Evolutionary conservation across 1,284 basidiomycete species (phyloP).

Genomic region (Agroathelia rolfsii): DNA sequence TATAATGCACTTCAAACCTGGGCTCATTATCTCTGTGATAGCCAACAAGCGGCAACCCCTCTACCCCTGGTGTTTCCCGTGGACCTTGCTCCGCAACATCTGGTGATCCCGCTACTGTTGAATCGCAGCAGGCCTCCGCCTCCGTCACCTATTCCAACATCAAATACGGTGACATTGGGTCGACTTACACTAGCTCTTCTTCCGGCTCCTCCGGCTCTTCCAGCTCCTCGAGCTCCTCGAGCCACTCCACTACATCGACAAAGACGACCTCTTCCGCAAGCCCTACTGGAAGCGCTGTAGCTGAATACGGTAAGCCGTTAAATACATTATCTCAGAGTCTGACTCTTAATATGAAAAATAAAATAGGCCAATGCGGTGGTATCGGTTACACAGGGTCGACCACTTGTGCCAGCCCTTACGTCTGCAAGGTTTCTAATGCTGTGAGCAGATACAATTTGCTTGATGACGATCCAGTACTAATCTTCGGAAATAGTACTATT

Average conservation of each 20-base stretch:
- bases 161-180: slow-evolving; percentile 41
- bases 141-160: slow-evolving; percentile 49
- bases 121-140: slow-evolving; percentile 28
- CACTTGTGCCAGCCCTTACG: slow-evolving; percentile 29
- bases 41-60: slow-evolving; percentile 30
- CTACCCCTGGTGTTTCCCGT: slow-evolving; percentile 38
- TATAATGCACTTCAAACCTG: too few relatives aligned
- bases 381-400: slow-evolving; percentile 40
- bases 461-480: too few relatives aligned
- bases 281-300: too few relatives aligned
- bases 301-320: too few relatives aligned
- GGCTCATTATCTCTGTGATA: too few relatives aligned
- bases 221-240: slow-evolving; percentile 47
- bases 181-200: slow-evolving; percentile 32
- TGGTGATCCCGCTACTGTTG: slow-evolving; percentile 37
- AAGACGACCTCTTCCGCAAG: slow-evolving; percentile 62
- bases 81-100: slow-evolving; percentile 41
- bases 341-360: too few relatives aligned
- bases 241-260: slow-evolving; percentile 42
- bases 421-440: slow-evolving; percentile 33
- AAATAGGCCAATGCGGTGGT: slow-evolving; percentile 15
- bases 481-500: too few relatives aligned
- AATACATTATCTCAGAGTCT: too few relatives aligned
- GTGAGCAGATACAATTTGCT: too few relatives aligned
- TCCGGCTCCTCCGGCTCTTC: slow-evolving; percentile 11